These are phyloP conservation scores for Podaxis sp. DNA, from an alignment of 768 basidiomycete species.

Conservation along the genomic window DNA sequence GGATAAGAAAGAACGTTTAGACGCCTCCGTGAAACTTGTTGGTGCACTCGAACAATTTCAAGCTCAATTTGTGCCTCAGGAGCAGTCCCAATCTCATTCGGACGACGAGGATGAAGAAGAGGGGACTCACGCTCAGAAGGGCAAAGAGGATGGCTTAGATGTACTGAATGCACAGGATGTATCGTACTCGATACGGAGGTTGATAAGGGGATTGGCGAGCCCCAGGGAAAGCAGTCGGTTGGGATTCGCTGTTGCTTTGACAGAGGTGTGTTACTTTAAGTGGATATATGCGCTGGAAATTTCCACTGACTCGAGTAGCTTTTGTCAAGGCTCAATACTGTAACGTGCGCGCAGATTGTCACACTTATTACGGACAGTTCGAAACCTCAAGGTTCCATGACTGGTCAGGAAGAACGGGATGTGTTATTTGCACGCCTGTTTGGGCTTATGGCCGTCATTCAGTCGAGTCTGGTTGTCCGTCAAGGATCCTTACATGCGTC, in stretches of 20 bases:
- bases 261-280: constrained; percentile 63
- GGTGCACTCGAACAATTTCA: constrained; percentile 85
- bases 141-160: constrained; percentile 54
- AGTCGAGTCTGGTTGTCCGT: constrained; percentile 79
- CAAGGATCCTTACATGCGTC: constrained; percentile 52
- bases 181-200: constrained; percentile 84
- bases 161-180: constrained; percentile 85
- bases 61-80: constrained; percentile 53
- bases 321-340: constrained; percentile 71
- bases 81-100: constrained; percentile 30
- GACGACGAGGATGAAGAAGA: constrained; percentile 52
- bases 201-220: constrained; percentile 87
- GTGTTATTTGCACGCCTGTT: constrained; percentile 90
- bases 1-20: constrained; percentile 75
- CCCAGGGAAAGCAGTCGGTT: constrained; percentile 91
- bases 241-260: constrained; percentile 94
- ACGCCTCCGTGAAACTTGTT: constrained; percentile 84
- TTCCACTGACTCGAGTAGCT: constrained; percentile 49
- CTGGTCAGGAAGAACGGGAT: constrained; percentile 92
- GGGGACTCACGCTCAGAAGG: constrained; percentile 33
- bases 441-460: constrained; percentile 81
- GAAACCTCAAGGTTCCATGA: constrained; percentile 72
- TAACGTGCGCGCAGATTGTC: constrained; percentile 76
- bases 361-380: constrained; percentile 73
- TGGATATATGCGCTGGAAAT: constrained; percentile 11